These are phyloP conservation scores for Globisporangium recalcitrans DNA, from an alignment of 352 stramenopile species.

Conservation along the genomic window DNA sequence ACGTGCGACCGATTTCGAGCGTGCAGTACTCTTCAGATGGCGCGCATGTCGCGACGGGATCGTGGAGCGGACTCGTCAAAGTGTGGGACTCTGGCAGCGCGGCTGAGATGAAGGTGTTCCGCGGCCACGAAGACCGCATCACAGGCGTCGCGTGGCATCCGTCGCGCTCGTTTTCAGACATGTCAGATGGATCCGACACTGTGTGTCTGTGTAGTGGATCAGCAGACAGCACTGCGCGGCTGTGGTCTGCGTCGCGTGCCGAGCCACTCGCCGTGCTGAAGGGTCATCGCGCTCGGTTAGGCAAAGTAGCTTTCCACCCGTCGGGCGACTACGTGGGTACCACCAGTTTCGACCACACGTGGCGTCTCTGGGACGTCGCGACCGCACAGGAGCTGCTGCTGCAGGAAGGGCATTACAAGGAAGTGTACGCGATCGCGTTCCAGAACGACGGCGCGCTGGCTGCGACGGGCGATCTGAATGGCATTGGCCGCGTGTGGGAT, in stretches of 20 bases:
- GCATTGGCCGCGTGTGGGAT: constrained; percentile 95
- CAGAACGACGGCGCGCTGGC: constrained; percentile 93
- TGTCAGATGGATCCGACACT: constrained; percentile 47
- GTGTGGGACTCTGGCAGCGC: constrained; percentile 87
- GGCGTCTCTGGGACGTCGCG: constrained; percentile 96
- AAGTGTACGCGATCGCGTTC: constrained; percentile 95
- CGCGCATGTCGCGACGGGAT: constrained; percentile 80
- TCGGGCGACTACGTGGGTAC: constrained; percentile 90
- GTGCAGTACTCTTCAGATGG: constrained; percentile 64
- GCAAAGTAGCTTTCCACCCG: constrained; percentile 93
- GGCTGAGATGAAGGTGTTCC: constrained; percentile 66
- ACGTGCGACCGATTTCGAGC: constrained; percentile 86
- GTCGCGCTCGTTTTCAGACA: constrained; percentile 39
- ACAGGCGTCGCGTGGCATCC: constrained; percentile 86
- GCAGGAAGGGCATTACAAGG: constrained; percentile 95
- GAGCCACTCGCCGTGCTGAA: constrained; percentile 59
- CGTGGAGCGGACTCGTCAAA: constrained; percentile 92
- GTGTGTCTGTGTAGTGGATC: constrained; percentile 76
- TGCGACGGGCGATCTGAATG: constrained; percentile 93
- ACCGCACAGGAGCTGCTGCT: constrained; percentile 89
- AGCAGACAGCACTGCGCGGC: constrained; percentile 66
- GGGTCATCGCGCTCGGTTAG: constrained; percentile 68
- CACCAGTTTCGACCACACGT: constrained; percentile 96
- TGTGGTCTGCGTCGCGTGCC: constrained; percentile 56
- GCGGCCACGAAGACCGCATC: constrained; percentile 85